Evolutionary conservation across 441 rosid genomes (phyloP).

Genomic region (Heliophila coronopifolia): DNA sequence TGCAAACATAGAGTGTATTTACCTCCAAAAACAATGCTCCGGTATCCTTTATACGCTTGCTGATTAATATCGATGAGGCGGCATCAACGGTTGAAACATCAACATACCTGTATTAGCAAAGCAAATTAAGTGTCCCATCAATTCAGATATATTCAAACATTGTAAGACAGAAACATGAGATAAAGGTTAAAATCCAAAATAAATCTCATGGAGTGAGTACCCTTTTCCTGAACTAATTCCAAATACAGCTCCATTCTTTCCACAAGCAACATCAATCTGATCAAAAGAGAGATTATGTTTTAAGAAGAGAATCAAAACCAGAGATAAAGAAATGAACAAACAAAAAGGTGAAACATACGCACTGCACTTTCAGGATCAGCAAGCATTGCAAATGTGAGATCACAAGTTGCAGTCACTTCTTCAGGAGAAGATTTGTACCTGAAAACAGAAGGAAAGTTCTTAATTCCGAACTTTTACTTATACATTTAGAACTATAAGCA

Average conservation of each 20-base stretch:
- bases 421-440: slow-evolving; percentile 75
- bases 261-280: slow-evolving; percentile 79
- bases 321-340: slow-evolving; percentile 3
- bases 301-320: slow-evolving; percentile 6
- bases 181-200: background rate
- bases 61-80: slow-evolving; percentile 61
- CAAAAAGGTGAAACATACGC: slow-evolving; percentile 53
- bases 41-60: slow-evolving; percentile 46
- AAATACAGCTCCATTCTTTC: slow-evolving; percentile 65
- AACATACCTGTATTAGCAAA: slow-evolving; percentile 52
- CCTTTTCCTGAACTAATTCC: slow-evolving; percentile 88
- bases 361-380: slow-evolving; percentile 97
- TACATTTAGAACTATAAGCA: slow-evolving; percentile 1
- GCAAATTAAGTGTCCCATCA: background rate
- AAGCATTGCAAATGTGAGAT: slow-evolving; percentile 86
- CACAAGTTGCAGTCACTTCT: slow-evolving; percentile 81
- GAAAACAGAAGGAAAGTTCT: slow-evolving; percentile 15
- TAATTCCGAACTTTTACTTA: background rate
- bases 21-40: slow-evolving; percentile 86
- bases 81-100: slow-evolving; percentile 89
- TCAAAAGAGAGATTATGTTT: slow-evolving; percentile 20
- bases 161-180: background rate
- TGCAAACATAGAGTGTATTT: slow-evolving; percentile 12
- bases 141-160: background rate
- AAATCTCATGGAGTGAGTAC: slow-evolving; percentile 33